Base-by-base conservation (phyloP, 2,329 filamentous ascomycete genomes). In the Chrysoporthe deuterocubensis region DNA sequence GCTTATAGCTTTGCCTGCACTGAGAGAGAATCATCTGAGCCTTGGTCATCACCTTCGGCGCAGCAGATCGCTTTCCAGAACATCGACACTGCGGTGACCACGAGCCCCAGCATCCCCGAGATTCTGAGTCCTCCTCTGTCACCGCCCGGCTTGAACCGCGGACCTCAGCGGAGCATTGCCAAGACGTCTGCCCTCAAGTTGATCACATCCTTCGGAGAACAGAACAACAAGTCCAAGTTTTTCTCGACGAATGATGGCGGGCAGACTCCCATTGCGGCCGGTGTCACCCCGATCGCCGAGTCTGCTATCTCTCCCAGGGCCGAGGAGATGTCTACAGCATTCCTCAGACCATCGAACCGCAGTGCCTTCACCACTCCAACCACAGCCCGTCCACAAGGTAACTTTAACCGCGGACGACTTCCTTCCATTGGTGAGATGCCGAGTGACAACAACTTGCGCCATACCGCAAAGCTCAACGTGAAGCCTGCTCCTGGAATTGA, bases 101-200 rank as follows among this genome's bases (percentile, higher is more conserved):
- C 68, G 37, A 79, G 80, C 37, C 78, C 89, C 32, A 84, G 80
- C 68, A 86, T 90, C 46, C 84, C 87, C 68, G 82, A 90, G 77
- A 76, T 90, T 67, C 78, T 92, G 6, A 91, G 92, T 75, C 89
- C 91, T 18, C 87, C 92, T 2, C 77, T 93, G n/a, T 94, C 92
- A 1, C 91, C 92, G 9, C 92, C 92, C 0, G 88, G 87, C 34
- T 75, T 88, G 62, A 86, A 85, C 69, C 84, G 82, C 69, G 86
- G 87, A 1, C 86, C 87, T 64, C 83, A 87, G 76, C 81, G 86
- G 71, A 86, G 85, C 80, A 88, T 93, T 63, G 89, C 90, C 14
- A 96, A 96, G 81, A 90, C 91, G 40, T 92, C 93, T 11, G 89
- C 95, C 0, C 82, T 98, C 69, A 97, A 96, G 77, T 86, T 98